Percentiles rank a stretch among this genome's conserved stretches.
phyloP scores from a whole-genome alignment of 78 protist species.

The Pigoraptor vietnamica region DNA sequence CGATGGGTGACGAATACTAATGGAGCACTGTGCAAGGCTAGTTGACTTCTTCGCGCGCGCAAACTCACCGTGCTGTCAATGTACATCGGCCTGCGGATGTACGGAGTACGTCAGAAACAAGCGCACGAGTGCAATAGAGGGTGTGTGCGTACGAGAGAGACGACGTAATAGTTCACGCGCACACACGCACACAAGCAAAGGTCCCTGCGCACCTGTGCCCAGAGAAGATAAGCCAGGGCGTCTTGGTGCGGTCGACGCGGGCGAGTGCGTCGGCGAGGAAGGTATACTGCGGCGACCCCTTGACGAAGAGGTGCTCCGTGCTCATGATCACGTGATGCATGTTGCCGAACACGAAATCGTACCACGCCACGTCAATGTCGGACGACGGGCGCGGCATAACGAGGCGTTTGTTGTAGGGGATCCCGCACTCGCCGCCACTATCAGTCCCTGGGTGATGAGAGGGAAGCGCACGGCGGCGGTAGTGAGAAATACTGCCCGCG shows the following conservation, averaged over 20 bases:
- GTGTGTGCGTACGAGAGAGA: neutral
- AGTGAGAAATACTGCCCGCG: neutral
- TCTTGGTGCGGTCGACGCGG: neutral
- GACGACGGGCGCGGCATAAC: neutral
- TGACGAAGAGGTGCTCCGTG: neutral
- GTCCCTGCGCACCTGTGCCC: neutral
- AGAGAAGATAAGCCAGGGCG: slow-evolving; percentile 7
- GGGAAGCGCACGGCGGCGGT: neutral
- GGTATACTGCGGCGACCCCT: neutral
- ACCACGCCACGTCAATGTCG: neutral
- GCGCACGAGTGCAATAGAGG: neutral
- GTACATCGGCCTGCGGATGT: neutral
- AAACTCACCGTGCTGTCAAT: neutral
- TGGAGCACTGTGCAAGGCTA: too few species aligned
- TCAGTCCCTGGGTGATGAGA: neutral
- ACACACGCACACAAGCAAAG: neutral
- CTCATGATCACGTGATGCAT: neutral
- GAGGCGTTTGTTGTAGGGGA: neutral
- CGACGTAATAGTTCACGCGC: neutral
- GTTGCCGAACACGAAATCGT: neutral
- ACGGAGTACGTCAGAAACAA: neutral
- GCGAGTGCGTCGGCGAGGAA: neutral
- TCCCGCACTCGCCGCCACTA: slow-evolving; percentile 18
- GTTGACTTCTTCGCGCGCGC: too few species aligned
- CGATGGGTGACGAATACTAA: too few species aligned